These are phyloP conservation scores for Secale cereale DNA, from an alignment of 176 grass and related monocot species.

Conservation along the genomic window DNA sequence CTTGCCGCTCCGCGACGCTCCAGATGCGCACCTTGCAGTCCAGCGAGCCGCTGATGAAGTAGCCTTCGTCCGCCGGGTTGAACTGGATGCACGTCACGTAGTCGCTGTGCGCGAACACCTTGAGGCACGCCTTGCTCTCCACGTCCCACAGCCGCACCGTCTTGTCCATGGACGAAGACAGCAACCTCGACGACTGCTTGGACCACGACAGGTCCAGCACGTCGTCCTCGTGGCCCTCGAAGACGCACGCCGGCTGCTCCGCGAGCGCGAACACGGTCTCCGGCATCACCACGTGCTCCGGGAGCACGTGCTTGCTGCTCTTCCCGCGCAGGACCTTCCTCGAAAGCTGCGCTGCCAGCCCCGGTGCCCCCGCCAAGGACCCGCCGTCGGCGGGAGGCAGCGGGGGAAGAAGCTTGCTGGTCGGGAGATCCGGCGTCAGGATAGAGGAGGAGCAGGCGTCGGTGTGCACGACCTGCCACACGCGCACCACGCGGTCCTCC, in stretches of 20 bases:
- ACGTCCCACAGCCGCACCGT: constrained; percentile 92
- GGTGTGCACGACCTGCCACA: constrained; percentile 55
- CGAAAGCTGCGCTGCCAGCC: constrained; percentile 40
- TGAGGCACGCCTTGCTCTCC: constrained; percentile 55
- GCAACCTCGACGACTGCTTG: constrained; percentile 55
- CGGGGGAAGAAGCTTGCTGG: not conserved
- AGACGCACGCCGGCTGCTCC: constrained; percentile 47
- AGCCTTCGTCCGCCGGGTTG: constrained; percentile 78
- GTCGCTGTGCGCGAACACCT: constrained; percentile 80
- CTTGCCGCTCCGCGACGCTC: constrained; percentile 72
- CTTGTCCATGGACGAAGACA: constrained; percentile 97
- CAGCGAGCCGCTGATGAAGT: constrained; percentile 94
- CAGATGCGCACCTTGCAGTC: constrained; percentile 92
- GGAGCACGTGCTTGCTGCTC: constrained; percentile 56
- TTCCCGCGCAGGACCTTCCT: constrained; percentile 44
- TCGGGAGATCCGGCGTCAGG: not conserved
- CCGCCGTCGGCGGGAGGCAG: not conserved
- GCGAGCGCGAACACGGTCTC: constrained; percentile 62
- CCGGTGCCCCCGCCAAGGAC: not conserved
- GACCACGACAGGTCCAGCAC: constrained; percentile 97
- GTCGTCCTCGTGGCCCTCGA: constrained; percentile 74
- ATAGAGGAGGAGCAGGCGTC: not conserved
- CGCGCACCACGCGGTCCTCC: constrained; percentile 69
- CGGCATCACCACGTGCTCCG: constrained; percentile 71
- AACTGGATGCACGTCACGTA: constrained; percentile 94